Conservation (phyloP, 257 asterid genomes). For the Solanum raphanifolium region DNA sequence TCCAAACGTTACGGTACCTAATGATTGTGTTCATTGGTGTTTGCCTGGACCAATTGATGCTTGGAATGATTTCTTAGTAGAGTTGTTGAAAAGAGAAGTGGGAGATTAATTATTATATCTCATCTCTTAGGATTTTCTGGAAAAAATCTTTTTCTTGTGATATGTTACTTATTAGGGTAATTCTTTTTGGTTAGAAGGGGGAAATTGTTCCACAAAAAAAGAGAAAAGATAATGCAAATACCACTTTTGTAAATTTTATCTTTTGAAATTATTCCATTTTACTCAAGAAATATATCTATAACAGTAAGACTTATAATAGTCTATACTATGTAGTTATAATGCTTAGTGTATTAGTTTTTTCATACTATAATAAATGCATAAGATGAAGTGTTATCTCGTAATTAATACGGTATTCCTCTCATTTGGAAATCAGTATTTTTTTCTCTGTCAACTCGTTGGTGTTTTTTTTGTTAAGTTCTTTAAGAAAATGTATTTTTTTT, state of each 20-base stretch:
- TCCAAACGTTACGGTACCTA: conserved; percentile 6
- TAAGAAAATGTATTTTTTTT: too few species aligned
- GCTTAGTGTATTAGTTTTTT: background rate
- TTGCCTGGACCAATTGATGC: conserved; percentile 43
- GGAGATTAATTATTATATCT: background rate
- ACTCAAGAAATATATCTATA: background rate
- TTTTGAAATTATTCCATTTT: background rate
- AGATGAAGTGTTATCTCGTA: background rate
- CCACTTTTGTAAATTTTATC: background rate
- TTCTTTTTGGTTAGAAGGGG: background rate
- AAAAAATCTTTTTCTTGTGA: background rate
- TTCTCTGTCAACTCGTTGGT: background rate
- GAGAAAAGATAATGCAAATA: background rate
- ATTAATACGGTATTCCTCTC: background rate
- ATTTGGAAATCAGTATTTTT: background rate
- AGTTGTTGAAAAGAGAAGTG: conserved; percentile 23
- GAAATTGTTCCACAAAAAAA: background rate
- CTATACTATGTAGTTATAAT: background rate
- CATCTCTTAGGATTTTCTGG: background rate
- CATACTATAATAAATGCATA: background rate
- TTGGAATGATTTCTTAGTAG: conserved; percentile 34
- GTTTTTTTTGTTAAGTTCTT: too few species aligned
- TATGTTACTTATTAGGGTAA: background rate
- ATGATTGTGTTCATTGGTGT: conserved; percentile 45
- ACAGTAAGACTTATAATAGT: background rate